A percentile compares a stretch with the other conserved stretches of the same genome.
Conservation (phyloP, 805 yeast species). For the Metschnikowia dekortorum region DNA sequence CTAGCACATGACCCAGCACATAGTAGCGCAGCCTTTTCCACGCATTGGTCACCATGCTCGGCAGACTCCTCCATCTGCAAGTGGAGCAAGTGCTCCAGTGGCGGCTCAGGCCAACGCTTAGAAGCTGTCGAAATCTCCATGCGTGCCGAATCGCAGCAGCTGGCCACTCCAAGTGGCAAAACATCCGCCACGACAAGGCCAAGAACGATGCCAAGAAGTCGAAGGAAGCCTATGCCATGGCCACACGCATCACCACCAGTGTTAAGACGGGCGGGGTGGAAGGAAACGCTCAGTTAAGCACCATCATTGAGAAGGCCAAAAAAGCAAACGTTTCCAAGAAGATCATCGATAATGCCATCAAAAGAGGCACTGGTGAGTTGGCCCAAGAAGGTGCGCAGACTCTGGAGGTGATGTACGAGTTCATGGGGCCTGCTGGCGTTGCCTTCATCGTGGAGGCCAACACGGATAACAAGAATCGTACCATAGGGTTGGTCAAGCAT, state of each 20-base stretch:
- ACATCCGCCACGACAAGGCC: conserved; percentile 90
- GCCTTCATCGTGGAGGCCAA: conserved; percentile 80
- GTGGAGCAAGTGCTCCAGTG: not conserved
- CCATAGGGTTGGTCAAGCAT: conserved; percentile 70
- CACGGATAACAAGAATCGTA: conserved; percentile 84
- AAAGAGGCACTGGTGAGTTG: conserved; percentile 73
- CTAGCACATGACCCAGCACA: not conserved
- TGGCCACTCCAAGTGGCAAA: conserved; percentile 96
- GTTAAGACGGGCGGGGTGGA: conserved; percentile 72
- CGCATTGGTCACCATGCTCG: not conserved
- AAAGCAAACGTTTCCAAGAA: conserved; percentile 74
- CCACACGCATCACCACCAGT: conserved; percentile 70
- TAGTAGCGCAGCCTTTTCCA: not conserved
- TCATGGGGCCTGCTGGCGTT: conserved; percentile 89
- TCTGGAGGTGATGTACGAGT: conserved; percentile 64
- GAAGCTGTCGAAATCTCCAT: conserved; percentile 11
- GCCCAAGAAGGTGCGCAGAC: conserved; percentile 42
- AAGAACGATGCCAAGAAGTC: conserved; percentile 82
- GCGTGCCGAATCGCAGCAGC: conserved; percentile 29
- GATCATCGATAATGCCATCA: conserved; percentile 82
- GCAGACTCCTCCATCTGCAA: not conserved
- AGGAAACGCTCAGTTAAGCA: conserved; percentile 55
- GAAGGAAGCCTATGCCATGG: conserved; percentile 61
- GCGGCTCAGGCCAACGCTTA: not conserved
- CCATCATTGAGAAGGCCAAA: conserved; percentile 74